Percentiles rank a stretch among this genome's conserved stretches.
phyloP scores from a whole-genome alignment of 192 early-diverging fungal genomes.

The Lobosporangium transversale region DNA sequence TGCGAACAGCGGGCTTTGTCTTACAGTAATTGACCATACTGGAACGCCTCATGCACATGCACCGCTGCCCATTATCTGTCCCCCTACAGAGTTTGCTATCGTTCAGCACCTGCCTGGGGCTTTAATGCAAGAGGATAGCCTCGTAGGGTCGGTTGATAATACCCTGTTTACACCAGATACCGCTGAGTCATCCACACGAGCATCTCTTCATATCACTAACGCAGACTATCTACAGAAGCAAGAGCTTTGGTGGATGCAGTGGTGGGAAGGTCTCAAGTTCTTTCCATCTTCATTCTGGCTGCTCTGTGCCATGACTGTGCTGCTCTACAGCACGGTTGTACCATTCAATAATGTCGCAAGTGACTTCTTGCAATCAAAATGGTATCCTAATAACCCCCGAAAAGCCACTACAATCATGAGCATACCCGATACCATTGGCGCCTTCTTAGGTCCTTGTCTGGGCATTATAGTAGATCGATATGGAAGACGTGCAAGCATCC shows the following conservation, averaged over 20 bases:
- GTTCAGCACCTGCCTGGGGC: conserved; percentile 25
- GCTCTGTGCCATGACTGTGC: conserved; percentile 50
- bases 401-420: conserved; percentile 73
- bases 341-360: conserved; percentile 74
- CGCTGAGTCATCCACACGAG: conserved; percentile 8
- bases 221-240: not conserved
- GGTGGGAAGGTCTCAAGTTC: conserved; percentile 21
- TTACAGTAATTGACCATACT: not conserved
- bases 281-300: conserved; percentile 45
- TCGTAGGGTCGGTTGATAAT: conserved; percentile 29
- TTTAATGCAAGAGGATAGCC: conserved; percentile 10
- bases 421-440: conserved; percentile 68
- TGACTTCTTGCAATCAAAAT: conserved; percentile 73
- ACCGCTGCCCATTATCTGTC: too few species aligned
- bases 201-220: conserved; percentile 31
- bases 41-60: too few species aligned
- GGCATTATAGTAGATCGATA: conserved; percentile 65
- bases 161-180: conserved; percentile 17
- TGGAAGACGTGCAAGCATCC: conserved; percentile 59
- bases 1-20: not conserved
- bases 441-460: conserved; percentile 64
- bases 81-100: conserved; percentile 8
- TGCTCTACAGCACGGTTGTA: conserved; percentile 65
- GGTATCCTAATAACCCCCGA: conserved; percentile 63
- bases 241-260: conserved; percentile 14